Evolutionary conservation across 345 rosid genomes (phyloP), one percentile per base, ranked within the genome.

Genomic region (Noccaea bulbosa): DNA sequence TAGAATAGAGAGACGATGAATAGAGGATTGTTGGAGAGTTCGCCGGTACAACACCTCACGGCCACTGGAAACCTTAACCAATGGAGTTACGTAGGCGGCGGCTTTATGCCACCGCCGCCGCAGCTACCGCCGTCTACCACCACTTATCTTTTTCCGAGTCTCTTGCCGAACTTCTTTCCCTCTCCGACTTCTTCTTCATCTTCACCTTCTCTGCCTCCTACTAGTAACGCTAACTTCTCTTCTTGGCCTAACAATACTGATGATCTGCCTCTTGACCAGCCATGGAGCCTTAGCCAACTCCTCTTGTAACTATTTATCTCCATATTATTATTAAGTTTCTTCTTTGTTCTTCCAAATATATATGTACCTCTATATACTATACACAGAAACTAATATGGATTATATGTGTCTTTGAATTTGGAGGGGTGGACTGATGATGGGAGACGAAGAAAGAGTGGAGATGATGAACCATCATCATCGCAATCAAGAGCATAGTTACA

Each of bases 51-150:
- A 53, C 87, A 85, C 65, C 74, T 91, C 84, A 81, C 82, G 79
- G 79, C 81, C 47, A 85, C 88, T 65, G 88, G 87, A 70, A 91
- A 87, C 89, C 91, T 84, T 81, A 88, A 77, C 59, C 84, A 80
- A 88, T 88, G 92, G 89, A 45, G 35, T 10, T 84, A 72, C 56
- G 80, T 81, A 69, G 85, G 72, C 74, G 75, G 65, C 65, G 79
- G 68, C 34, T 80, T 60, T 79, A 80, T 79, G 75, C 90, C 87
- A 30, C 87, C 89, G 5, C 66, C 78, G 27, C 82, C 78, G 43
- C 40, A 77, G 48, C 87, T 79, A n/a, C 78, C 71, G 16, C 71
- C 62, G 11, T 9, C 32, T 54, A 14, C 73, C 52, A 45, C 71
- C 40, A 73, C 76, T 59, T 69, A 80, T 73, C 71, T 82, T 49